A percentile compares a stretch with the other conserved stretches of the same genome.
phyloP scores from a whole-genome alignment of 1,284 basidiomycete genomes.

The Ustilago hordei region DNA sequence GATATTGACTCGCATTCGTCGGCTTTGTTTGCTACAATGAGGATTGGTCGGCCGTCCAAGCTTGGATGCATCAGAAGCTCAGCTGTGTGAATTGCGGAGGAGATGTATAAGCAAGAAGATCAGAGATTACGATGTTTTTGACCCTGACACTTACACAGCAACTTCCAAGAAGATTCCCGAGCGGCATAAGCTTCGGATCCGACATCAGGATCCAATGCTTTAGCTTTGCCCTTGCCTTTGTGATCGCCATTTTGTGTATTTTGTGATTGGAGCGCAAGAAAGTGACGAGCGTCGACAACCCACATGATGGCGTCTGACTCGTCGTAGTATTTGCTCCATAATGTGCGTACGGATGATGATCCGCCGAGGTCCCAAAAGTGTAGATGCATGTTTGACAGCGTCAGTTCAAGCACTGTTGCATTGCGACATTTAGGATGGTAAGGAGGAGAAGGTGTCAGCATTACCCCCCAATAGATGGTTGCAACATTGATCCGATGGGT shows the following conservation, averaged over 20 bases:
- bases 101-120: background rate
- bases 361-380: constrained; percentile 64
- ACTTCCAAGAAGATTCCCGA: constrained; percentile 31
- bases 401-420: constrained; percentile 42
- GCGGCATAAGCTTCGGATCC: constrained; percentile 20
- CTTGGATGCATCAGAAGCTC: constrained; percentile 42
- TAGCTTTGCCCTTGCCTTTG: constrained; percentile 27
- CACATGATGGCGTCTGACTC: constrained; percentile 55
- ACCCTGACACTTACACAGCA: constrained; percentile 21
- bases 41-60: constrained; percentile 36
- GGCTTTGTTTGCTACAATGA: constrained; percentile 39
- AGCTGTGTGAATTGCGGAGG: constrained; percentile 6
- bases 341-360: constrained; percentile 46
- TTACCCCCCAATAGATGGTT: background rate
- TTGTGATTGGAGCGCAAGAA: constrained; percentile 12
- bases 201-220: constrained; percentile 11
- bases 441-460: background rate
- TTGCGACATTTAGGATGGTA: background rate
- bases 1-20: constrained; percentile 34
- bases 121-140: background rate
- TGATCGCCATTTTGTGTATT: constrained; percentile 9
- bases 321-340: constrained; percentile 57
- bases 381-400: constrained; percentile 34
- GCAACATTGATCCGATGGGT: background rate
- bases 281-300: constrained; percentile 52